These are phyloP conservation scores for Trichoderma parareesei DNA, from an alignment of 495 filamentous ascomycete genomes.

Conservation along the genomic window DNA sequence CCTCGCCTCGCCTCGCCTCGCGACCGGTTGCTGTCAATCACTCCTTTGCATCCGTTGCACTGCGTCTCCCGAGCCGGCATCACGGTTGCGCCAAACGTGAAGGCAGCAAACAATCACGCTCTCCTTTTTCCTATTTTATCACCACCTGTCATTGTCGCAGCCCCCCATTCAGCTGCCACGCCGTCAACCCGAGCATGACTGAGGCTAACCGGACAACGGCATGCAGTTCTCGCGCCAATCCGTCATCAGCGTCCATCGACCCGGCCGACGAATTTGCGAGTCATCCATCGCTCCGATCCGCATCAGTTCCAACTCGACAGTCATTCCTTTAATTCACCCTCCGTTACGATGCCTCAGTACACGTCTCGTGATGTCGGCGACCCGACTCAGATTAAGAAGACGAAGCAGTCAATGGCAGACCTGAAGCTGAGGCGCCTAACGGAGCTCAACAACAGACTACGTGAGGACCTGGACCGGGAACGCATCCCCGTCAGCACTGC, in stretches of 20 bases:
- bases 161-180: not conserved
- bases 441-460: constrained; percentile 87
- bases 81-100: not conserved
- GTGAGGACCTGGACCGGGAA: constrained; percentile 90
- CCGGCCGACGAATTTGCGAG: constrained; percentile 6
- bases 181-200: not conserved
- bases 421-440: constrained; percentile 92
- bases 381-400: constrained; percentile 73
- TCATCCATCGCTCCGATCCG: not conserved
- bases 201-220: not conserved
- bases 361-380: constrained; percentile 51
- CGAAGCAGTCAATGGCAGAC: constrained; percentile 98
- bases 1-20: not conserved
- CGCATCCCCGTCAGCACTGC: constrained; percentile 94
- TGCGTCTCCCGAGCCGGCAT: not conserved
- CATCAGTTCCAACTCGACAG: not conserved
- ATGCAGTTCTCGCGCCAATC: constrained; percentile 2
- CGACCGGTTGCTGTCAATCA: not conserved
- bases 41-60: not conserved
- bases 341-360: constrained; percentile 44
- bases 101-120: not conserved
- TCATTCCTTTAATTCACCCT: constrained; percentile 2
- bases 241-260: not conserved
- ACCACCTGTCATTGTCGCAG: not conserved
- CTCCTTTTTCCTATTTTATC: not conserved